These are phyloP conservation scores for Saraca asoca DNA, from an alignment of 331 rosid genomes.

Conservation along the genomic window DNA sequence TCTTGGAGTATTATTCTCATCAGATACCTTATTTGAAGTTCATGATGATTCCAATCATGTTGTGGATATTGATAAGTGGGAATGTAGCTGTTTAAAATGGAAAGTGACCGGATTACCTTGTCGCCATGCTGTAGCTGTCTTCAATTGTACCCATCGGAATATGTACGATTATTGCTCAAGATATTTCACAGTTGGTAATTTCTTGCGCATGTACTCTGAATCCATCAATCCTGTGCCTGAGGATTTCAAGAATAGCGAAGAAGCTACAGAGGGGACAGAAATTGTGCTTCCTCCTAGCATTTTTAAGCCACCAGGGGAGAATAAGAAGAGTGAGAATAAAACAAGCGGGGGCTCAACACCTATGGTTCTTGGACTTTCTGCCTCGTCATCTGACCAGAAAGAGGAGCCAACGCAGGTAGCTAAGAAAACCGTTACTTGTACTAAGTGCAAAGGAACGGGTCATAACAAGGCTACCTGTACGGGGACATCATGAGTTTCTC, in stretches of 20 bases:
- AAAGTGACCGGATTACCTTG: constrained; percentile 55
- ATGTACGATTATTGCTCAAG: constrained; percentile 45
- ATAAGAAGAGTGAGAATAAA: constrained; percentile 38
- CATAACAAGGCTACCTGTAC: constrained; percentile 61
- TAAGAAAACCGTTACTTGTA: constrained; percentile 45
- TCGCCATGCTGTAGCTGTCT: constrained; percentile 54
- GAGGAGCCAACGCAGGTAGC: neutral
- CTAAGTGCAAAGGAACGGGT: constrained; percentile 53
- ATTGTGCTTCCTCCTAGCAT: constrained; percentile 55
- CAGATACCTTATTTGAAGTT: constrained; percentile 61
- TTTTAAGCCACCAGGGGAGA: constrained; percentile 36
- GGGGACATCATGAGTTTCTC: constrained; percentile 32
- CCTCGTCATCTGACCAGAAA: no score
- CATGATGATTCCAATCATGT: constrained; percentile 52
- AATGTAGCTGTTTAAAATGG: constrained; percentile 54
- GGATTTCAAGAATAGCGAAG: constrained; percentile 23
- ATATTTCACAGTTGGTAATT: constrained; percentile 40
- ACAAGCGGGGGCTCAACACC: neutral
- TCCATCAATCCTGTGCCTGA: constrained; percentile 40
- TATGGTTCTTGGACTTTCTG: no score
- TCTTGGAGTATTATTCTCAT: constrained; percentile 53
- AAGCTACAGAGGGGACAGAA: constrained; percentile 5
- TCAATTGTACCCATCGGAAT: constrained; percentile 41
- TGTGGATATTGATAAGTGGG: constrained; percentile 49
- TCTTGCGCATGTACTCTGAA: constrained; percentile 36